Evolutionary conservation across 192 early-diverging fungal genomes (phyloP).

Genomic region (Linnemannia zychae): DNA sequence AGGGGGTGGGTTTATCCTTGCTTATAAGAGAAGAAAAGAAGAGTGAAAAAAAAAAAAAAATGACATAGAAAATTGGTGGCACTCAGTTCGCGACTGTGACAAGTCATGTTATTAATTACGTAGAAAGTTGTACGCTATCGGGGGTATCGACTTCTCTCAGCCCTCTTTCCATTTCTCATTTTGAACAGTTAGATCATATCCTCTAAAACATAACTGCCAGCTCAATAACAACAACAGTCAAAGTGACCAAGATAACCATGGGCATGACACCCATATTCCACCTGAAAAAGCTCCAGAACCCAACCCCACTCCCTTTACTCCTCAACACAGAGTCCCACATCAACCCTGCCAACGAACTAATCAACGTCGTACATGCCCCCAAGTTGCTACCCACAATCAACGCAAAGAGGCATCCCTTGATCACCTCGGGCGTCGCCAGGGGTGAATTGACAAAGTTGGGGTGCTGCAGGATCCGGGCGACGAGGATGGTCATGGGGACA

Average conservation of each 20-base stretch:
- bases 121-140: too few relatives aligned
- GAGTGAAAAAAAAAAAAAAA: neutral
- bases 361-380: conserved; percentile 83
- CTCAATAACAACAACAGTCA: conserved; percentile 67
- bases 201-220: conserved; percentile 51
- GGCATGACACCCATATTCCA: conserved; percentile 75
- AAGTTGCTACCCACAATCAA: conserved; percentile 84
- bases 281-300: conserved; percentile 67
- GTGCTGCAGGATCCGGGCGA: conserved; percentile 79
- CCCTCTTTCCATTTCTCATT: too few relatives aligned
- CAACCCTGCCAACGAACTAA: conserved; percentile 83
- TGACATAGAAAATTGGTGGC: conserved; percentile 4
- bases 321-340: conserved; percentile 72
- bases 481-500: conserved; percentile 88
- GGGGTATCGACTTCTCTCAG: neutral
- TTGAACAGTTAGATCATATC: neutral
- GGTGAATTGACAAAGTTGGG: conserved; percentile 66
- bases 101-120: too few relatives aligned
- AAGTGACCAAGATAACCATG: conserved; percentile 59
- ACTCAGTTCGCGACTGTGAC: too few relatives aligned
- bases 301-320: conserved; percentile 60
- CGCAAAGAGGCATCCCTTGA: conserved; percentile 75
- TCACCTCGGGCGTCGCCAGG: conserved; percentile 48
- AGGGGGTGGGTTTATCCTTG: too few relatives aligned
- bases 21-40: neutral